Conservation (phyloP, 2,329 filamentous ascomycete genomes). For the Aureobasidium sp. region DNA sequence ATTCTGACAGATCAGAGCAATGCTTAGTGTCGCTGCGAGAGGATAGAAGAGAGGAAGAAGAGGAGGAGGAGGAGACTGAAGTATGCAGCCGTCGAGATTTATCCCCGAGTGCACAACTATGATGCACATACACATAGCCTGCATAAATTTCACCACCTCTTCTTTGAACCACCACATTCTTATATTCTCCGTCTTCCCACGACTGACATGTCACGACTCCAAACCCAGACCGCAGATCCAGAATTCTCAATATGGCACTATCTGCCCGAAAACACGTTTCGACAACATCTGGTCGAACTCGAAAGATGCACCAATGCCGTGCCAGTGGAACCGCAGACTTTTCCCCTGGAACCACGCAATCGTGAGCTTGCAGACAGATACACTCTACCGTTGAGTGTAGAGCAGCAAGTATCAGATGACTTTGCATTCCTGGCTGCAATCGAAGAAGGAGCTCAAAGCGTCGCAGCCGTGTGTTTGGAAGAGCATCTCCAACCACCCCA, state of each 20-base stretch:
- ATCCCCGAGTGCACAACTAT: background rate
- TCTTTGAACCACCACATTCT: background rate
- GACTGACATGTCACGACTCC: conserved; percentile 4
- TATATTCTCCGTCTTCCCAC: background rate
- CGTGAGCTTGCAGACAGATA: background rate
- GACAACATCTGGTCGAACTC: conserved; percentile 8
- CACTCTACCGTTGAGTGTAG: background rate
- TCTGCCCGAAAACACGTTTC: background rate
- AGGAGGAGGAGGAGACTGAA: too few relatives aligned
- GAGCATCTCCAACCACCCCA: background rate
- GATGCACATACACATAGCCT: background rate
- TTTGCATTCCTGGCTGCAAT: conserved; percentile 12
- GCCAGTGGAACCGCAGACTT: background rate
- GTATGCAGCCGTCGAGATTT: background rate
- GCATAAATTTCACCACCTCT: background rate
- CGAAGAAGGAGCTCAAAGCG: conserved; percentile 13
- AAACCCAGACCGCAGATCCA: background rate
- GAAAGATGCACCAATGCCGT: conserved; percentile 11
- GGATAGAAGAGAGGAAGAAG: background rate
- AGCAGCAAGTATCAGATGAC: conserved; percentile 11
- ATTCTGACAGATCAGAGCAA: too few relatives aligned
- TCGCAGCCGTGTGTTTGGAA: conserved; percentile 9
- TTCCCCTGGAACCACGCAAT: background rate
- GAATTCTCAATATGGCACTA: conserved; percentile 6
- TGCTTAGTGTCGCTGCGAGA: background rate